Evolutionary conservation across 2,329 filamentous ascomycete genomes (phyloP), one percentile per base, ranked within the genome.

Genomic region (Claviceps fusiformis): DNA sequence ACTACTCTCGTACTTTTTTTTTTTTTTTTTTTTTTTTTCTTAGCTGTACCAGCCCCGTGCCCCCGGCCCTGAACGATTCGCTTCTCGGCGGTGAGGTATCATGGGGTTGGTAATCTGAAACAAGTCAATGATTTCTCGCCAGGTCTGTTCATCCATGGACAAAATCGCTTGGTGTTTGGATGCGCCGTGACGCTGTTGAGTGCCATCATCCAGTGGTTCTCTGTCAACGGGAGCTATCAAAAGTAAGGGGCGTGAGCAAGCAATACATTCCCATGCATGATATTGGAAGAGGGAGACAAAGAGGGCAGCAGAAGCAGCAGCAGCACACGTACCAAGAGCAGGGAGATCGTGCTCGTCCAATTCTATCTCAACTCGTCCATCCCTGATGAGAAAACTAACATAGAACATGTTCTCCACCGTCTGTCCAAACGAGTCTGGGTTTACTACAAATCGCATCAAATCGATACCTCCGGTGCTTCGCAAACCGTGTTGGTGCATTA

Each of bases 401-500:
- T 97, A 97, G 69, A 98, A 98, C 63, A 98, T 76, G 63, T 98
- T 98, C 67, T 98, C 93, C 7, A 98, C 84, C 0, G 90, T 95
- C 69, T 98, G 93, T 0, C 89, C 89, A 63, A 97, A 98, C 0
- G 89, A 95, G 44, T 74, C 74, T 0, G 93, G 93, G 62, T 98
- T 95, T 59, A 97, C 80, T 45, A 90, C 88, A 62, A 96, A 97
- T 53, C 86, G 83, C 67, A 96, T 86, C 13, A 96, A 71, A 52
- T 87, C 82, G 3, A 95, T 80, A 17, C 88, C 87, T 1, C 83
- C 84, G 2, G 83, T 82, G 19, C 77, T 75, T 13, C 82, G 78
- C 15, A 95, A 73, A 2, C 83, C 80, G 62, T 86, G 72, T 54
- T 80, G 75, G 43, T 81, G 78, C 76, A 90, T 84, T 8, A 88